Conservation (phyloP, 805 yeast genomes). For the Metschnikowia baotianmanensis region DNA sequence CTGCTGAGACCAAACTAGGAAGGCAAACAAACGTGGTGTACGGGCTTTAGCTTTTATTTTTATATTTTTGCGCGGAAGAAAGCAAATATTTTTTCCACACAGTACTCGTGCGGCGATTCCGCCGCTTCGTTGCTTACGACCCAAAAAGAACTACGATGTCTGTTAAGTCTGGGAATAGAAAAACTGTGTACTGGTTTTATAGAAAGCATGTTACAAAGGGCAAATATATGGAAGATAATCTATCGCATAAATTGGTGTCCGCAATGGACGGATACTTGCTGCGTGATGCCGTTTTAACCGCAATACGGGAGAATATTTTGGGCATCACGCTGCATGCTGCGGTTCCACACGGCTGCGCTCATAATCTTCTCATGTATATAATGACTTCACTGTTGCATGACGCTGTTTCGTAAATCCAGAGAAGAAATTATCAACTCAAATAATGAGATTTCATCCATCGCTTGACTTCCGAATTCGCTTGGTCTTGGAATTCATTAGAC, state of each 20-base stretch:
- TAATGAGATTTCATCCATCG: too few relatives aligned
- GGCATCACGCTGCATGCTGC: constrained; percentile 7
- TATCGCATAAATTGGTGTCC: not conserved
- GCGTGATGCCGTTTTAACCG: constrained; percentile 5
- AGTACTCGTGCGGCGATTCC: constrained; percentile 3
- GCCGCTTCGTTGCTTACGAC: constrained; percentile 10
- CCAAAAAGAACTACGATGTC: too few relatives aligned
- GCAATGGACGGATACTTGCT: not conserved
- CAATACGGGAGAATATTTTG: constrained; percentile 5
- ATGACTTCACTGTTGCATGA: constrained; percentile 3
- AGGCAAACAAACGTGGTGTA: constrained; percentile 8
- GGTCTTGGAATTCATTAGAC: not conserved
- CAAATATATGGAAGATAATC: not conserved
- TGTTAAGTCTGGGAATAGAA: not conserved
- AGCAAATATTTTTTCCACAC: constrained; percentile 3
- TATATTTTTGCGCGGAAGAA: constrained; percentile 8
- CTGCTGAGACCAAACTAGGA: constrained; percentile 12
- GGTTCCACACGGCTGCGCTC: constrained; percentile 13
- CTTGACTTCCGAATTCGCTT: not conserved
- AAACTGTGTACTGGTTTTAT: too few relatives aligned
- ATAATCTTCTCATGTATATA: constrained; percentile 1
- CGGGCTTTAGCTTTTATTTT: not conserved
- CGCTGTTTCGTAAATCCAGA: not conserved
- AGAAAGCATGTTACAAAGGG: not conserved
- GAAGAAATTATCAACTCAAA: not conserved